Evolutionary conservation across 2,329 filamentous ascomycete species (phyloP), one percentile per base, ranked within the genome.

Genomic region (Colletotrichum cordylinicola): DNA sequence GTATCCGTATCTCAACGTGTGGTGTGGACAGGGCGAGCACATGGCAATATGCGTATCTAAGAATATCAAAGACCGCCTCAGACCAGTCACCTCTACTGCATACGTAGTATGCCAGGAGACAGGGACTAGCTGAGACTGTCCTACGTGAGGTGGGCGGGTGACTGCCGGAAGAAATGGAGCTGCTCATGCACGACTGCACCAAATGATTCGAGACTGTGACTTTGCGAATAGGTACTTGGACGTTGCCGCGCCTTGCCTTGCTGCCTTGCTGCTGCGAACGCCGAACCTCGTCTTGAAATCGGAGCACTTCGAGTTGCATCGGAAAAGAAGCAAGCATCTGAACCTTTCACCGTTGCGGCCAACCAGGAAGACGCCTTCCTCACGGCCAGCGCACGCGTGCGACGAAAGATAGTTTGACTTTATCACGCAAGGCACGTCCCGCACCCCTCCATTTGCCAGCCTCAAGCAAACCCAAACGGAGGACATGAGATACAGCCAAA

Each of bases 121-220:
- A 52, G 69, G 68, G 68, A 48, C 69, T 68, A 64, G 56, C 62
- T 60, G 70, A 68, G 35, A 73, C 64, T 31, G 64, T 75, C 61
- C 33, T 72, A 67, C 73, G 55, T 75, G 69, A 67, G 69, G 55
- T 75, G 69, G 69, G 62, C 69, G 48, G 61, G 39, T 72, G 62
- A 75, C 72, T 68, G 56, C 64, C 62, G 56, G 69, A 39, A 72
- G 69, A 68, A 52, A 75, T 56, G 73, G 69, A 62, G 64, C 73
- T 72, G 33, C 64, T 72, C 52, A 67, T 64, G 55, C 61, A 58
- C 21, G 62, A 72, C 70, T 70, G 67, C 58, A 56, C 56, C 66
- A 21, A 60, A 58, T 68, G 48, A 68, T 68, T 58, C 66, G 33
- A 68, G 66, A 43, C 66, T 35, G 15, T 27, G 21, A 21, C 65